Percentiles rank a stretch among this genome's conserved stretches.
Conservation (phyloP, 345 rosid species). For the Acer campestre region DNA sequence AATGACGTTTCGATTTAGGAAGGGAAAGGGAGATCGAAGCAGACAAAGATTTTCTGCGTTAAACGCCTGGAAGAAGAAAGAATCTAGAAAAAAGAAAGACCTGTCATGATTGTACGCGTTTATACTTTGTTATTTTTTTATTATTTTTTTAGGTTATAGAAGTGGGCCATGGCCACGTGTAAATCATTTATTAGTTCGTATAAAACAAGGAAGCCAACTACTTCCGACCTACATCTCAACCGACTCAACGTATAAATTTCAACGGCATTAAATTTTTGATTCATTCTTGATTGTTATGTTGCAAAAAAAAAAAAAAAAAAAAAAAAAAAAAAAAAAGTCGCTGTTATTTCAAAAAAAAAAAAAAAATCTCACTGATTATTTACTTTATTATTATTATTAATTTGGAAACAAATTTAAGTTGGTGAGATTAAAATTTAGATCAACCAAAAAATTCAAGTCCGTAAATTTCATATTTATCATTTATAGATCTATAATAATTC, state of each 20-base stretch:
- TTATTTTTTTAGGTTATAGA: neutral
- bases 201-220: neutral
- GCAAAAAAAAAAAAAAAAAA: no score
- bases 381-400: no score
- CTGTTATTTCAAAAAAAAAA: no score
- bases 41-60: conserved; percentile 10
- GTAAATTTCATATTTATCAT: no score
- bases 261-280: neutral
- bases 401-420: no score
- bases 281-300: no score
- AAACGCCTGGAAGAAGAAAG: neutral
- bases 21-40: conserved; percentile 2
- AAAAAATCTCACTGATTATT: no score
- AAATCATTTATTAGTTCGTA: neutral
- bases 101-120: neutral
- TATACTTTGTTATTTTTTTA: neutral
- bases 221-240: neutral
- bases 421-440: no score
- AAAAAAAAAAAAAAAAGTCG: no score
- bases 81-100: neutral
- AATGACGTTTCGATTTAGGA: neutral
- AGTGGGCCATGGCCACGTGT: neutral
- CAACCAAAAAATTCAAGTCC: no score
- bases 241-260: neutral
- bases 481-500: no score